Evolutionary conservation across 106 monocot genomes (phyloP), one percentile per base, ranked within the genome.

Genomic region (Narthecium ossifragum): DNA sequence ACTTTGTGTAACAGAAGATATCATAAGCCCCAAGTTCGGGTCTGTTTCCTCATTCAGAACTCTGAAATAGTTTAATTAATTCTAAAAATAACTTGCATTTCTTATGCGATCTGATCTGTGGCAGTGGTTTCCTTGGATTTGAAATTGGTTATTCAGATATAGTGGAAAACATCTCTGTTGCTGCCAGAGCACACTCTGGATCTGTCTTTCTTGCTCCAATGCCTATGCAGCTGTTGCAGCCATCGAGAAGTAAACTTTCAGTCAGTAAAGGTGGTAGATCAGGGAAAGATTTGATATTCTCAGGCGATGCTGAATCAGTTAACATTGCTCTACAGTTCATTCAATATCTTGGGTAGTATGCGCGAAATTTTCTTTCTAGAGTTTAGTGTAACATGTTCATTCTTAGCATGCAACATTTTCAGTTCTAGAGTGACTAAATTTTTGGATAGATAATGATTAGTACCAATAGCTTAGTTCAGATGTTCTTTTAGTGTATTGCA

Each of bases 71-170:
- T n/a, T n/a, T n/a, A n/a, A n/a, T n/a, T n/a, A n/a, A n/a, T n/a
- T n/a, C n/a, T n/a, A n/a, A n/a, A n/a, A n/a, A n/a, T n/a, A n/a
- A n/a, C n/a, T n/a, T n/a, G n/a, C n/a, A n/a, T n/a, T n/a, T n/a
- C n/a, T n/a, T n/a, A n/a, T n/a, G n/a, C n/a, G n/a, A n/a, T 62
- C 51, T 62, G 5, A 32, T 60, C 17, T 66, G 1, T 75, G 51
- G 54, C 77, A 94, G 93, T 63, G 89, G 88, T 23, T 89, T 89
- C 34, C 47, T 69, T 43, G 85, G 93, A 34, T 85, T 94, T 64
- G 62, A 74, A 70, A 61, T 89, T 43, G 74, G 52, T 34, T 80
- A 94, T 75, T 94, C 93, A 29, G 73, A 89, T 68, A 39, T 48
- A 5, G 2, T 29, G 46, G 85, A 89, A 67, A 89, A 89, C 46